Evolutionary conservation across 2,329 filamentous ascomycete genomes (phyloP).

Genomic region (Aspergillus quadrilineatus): DNA sequence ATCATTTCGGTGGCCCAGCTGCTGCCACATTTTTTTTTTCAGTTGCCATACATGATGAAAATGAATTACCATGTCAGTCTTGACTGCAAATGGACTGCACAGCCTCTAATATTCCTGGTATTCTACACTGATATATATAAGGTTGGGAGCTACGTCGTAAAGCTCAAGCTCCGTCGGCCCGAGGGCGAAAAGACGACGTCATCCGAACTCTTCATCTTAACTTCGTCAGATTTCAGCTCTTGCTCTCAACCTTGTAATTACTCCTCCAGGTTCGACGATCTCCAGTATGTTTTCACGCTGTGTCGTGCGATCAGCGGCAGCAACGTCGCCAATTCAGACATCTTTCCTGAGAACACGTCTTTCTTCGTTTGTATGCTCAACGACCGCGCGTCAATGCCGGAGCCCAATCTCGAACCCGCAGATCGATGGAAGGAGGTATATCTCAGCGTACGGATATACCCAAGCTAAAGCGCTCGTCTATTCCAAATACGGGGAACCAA

Average conservation of each 20-base stretch:
- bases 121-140: no score
- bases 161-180: conserved; percentile 22
- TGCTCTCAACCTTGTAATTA: neutral
- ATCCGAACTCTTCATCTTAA: conserved; percentile 9
- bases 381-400: conserved; percentile 13
- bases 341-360: conserved; percentile 16
- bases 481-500: conserved; percentile 49
- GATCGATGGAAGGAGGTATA: conserved; percentile 33
- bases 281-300: conserved; percentile 31
- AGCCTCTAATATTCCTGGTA: no score
- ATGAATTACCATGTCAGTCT: no score
- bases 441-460: conserved; percentile 51
- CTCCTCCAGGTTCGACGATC: neutral
- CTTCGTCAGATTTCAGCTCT: neutral
- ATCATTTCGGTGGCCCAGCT: no score
- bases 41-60: no score
- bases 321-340: conserved; percentile 14
- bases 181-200: conserved; percentile 23
- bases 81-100: no score
- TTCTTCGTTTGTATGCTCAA: conserved; percentile 12
- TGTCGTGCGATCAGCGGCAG: conserved; percentile 23
- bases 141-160: neutral
- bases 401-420: conserved; percentile 14
- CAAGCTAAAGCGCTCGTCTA: conserved; percentile 52
- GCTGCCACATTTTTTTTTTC: no score